These are phyloP conservation scores for Neurospora sp. DNA, from an alignment of 495 filamentous ascomycete species.

Conservation along the genomic window DNA sequence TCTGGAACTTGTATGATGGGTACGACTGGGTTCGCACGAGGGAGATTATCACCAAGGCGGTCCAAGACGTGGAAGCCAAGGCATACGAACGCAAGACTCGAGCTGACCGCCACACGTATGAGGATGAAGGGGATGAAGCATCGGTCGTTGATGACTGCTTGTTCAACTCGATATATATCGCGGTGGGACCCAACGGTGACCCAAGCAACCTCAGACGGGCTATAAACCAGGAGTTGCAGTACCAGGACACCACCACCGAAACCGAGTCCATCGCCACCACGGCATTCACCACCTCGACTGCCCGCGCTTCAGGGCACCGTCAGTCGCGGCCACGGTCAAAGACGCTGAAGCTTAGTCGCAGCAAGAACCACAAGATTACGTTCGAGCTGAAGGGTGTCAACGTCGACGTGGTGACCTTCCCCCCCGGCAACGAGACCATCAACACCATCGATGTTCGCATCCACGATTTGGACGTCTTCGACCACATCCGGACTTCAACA, in stretches of 20 bases:
- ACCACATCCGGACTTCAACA: constrained; percentile 89
- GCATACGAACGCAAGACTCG: constrained; percentile 61
- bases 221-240: constrained; percentile 77
- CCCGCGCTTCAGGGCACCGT: constrained; percentile 35
- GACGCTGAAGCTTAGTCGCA: constrained; percentile 67
- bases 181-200: constrained; percentile 76
- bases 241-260: constrained; percentile 64
- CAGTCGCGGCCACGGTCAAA: constrained; percentile 33
- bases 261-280: constrained; percentile 78
- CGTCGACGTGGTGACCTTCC: constrained; percentile 75
- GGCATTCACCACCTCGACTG: constrained; percentile 50
- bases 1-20: constrained; percentile 97
- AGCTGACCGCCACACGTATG: constrained; percentile 34
- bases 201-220: constrained; percentile 67
- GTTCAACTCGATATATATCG: constrained; percentile 98
- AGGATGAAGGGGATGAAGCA: constrained; percentile 64
- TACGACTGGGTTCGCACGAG: constrained; percentile 91
- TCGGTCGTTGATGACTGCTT: constrained; percentile 87
- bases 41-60: constrained; percentile 75
- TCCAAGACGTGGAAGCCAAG: constrained; percentile 73
- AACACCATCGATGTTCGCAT: constrained; percentile 78
- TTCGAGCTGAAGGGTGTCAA: constrained; percentile 86
- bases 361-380: constrained; percentile 87
- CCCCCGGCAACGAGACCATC: constrained; percentile 68
- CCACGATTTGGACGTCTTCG: constrained; percentile 78